A percentile compares a stretch with the other conserved stretches of the same genome.
Conservation (phyloP, 495 filamentous ascomycete species). For the Penicillium steckii region DNA sequence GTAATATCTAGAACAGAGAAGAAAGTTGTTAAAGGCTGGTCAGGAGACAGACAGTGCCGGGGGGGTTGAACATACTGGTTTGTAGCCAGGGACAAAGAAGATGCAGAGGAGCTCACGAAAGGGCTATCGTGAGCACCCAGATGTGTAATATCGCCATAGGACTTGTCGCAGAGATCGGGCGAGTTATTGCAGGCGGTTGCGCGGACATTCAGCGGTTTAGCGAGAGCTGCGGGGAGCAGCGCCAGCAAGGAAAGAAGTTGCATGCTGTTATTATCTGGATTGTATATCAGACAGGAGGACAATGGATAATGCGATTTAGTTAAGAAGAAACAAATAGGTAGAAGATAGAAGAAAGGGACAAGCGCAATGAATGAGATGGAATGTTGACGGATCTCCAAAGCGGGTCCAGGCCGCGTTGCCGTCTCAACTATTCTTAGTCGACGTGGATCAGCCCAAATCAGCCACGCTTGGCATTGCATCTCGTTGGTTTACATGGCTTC, state of each 20-base stretch:
- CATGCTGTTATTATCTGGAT: slow-evolving; percentile 24
- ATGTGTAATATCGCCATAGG: slow-evolving; percentile 62
- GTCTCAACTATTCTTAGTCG: slow-evolving; percentile 39
- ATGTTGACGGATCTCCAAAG: slow-evolving; percentile 13
- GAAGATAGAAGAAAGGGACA: slow-evolving; percentile 3
- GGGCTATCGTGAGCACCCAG: slow-evolving; percentile 65
- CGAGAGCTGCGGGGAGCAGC: slow-evolving; percentile 31
- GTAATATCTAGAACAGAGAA: slow-evolving; percentile 44
- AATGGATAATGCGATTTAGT: slow-evolving; percentile 2
- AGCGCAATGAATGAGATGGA: slow-evolving; percentile 18
- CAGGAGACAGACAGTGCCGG: background rate
- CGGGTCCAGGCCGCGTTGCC: slow-evolving; percentile 35
- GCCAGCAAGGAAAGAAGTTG: slow-evolving; percentile 27
- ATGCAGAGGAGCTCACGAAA: slow-evolving; percentile 52
- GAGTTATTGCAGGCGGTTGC: slow-evolving; percentile 61
- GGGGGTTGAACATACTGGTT: slow-evolving; percentile 54
- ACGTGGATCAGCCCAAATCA: slow-evolving; percentile 10
- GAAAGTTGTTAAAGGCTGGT: background rate
- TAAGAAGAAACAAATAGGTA: too few relatives aligned
- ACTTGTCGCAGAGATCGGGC: slow-evolving; percentile 55
- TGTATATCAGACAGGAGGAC: background rate
- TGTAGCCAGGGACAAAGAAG: slow-evolving; percentile 54
- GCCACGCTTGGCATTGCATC: background rate
- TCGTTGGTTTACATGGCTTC: background rate
- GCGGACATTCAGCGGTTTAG: slow-evolving; percentile 30